Conservation (phyloP, 495 filamentous ascomycete species). For the Apodospora peruviana region DNA sequence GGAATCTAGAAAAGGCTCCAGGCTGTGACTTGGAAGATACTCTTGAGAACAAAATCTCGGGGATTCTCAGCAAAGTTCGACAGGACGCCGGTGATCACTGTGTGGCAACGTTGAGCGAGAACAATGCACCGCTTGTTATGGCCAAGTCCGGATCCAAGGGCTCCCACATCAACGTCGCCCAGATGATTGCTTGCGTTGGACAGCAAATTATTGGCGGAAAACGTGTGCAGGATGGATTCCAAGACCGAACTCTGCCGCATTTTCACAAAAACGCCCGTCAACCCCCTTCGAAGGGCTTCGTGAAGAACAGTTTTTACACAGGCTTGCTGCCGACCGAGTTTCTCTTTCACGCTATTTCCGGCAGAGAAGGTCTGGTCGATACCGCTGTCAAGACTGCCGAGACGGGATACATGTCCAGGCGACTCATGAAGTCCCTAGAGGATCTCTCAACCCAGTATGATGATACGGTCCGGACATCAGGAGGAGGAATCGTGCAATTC, state of each 20-base stretch:
- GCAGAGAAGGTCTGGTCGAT: constrained; percentile 97
- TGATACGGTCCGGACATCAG: constrained; percentile 86
- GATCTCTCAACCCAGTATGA: constrained; percentile 91
- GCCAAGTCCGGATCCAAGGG: constrained; percentile 94
- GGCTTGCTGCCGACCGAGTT: constrained; percentile 89
- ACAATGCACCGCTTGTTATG: constrained; percentile 95
- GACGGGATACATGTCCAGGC: constrained; percentile 97
- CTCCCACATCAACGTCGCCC: constrained; percentile 94
- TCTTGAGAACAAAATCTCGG: constrained; percentile 83
- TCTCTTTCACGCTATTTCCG: constrained; percentile 96
- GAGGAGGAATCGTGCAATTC: constrained; percentile 84
- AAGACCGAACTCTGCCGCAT: constrained; percentile 89
- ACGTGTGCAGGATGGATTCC: constrained; percentile 94
- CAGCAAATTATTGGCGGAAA: constrained; percentile 94
- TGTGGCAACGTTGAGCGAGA: constrained; percentile 80
- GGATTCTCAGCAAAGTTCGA: constrained; percentile 85
- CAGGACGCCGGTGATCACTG: constrained; percentile 87
- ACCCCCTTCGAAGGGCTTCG: constrained; percentile 92
- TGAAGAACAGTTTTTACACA: constrained; percentile 93
- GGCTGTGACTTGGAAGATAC: constrained; percentile 90
- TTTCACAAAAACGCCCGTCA: constrained; percentile 89
- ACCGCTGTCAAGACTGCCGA: constrained; percentile 99
- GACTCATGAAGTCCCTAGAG: constrained; percentile 95
- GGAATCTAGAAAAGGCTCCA: constrained; percentile 72
- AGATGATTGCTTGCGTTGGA: constrained; percentile 96